Base-by-base conservation (phyloP, 176 grass and related monocot genomes). In the Rhynchospora breviuscula region DNA sequence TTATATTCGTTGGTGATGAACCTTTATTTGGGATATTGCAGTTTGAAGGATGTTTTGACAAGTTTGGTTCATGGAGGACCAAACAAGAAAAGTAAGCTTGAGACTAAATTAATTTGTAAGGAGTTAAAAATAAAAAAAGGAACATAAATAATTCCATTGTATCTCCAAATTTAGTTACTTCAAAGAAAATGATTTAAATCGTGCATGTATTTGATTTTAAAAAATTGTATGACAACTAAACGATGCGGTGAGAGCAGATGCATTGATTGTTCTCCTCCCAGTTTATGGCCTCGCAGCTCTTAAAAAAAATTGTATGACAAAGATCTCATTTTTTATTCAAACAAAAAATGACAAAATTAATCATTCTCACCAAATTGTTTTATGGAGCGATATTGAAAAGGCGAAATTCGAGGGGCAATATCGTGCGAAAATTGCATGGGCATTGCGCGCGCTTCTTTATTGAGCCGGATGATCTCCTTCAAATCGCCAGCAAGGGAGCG, bases 361-460 rank as follows among this genome's bases (percentile, higher is more conserved):
- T 49, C 47, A 15, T 54, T 63, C 23, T 81, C 45, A 89, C 95
- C 90, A 48, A 88, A 81, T 78, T 95, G 85, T 54, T 89, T 92
- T 84, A 92, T 92, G 67, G 80, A 10, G 52, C 85, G 77, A 44
- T 95, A 70, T 81, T 84, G 63, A 17, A 95, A 44, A 46, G 90
- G 90, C 29, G 65, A 44, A 3, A 86, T 82, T 25, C 85, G 77
- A 13, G 87, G 86, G 84, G 82, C 26, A 31, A 95, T 49, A 79
- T 90, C 83, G 61, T 92, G 93, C 83, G 87, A 90, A 0, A 95
- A 67, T 70, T 85, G 82, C 74, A 92, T 43, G 75, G 88, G 43
- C 85, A 86, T 65, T 23, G 93, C 63, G 78, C 68, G 66, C n/a
- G 79, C 90, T 61, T 95, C 87, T 79, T 58, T 58, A 81, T 84